Base-by-base conservation (phyloP, 1,139 yeast species). In the Kodamaea sp. region DNA sequence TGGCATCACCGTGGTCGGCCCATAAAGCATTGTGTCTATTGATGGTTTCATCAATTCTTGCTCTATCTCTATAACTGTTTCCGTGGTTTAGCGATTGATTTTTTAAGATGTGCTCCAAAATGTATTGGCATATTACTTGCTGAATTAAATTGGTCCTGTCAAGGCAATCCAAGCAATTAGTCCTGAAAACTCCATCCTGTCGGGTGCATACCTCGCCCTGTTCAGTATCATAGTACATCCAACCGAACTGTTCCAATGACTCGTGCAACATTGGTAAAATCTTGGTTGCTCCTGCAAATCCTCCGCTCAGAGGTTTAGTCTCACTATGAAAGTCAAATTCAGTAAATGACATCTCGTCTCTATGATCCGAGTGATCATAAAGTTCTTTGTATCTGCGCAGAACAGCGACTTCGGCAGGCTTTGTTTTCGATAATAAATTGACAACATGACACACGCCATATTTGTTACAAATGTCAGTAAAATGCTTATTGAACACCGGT, bases 1-100 rank as follows among this genome's bases (percentile, higher is more conserved):
- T 78, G 41, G 94, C 96, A 60, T 94, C 98, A 29, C 98, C 99
- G 57, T 92, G 90, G 59, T 94, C 97, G 0, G 98, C 99, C 98
- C 98, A 94, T 15, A 92, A 63, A 4, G 83, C 70, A 49, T 89
- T 86, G 53, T 90, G 97, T 41, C 76, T 80, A 25, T 62, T 56
- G 55, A 80, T 71, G 28, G 86, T 61, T 14, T 80, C 92, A 7
- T 58, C 67, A 7, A 49, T 36, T 7, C 50, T 48, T 21, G 49
- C 40, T 26, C 61, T 39, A 22, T 56, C 59, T 16, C 61, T 45
- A 21, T 50, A 37, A 10, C 46, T 37, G 24, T 60, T 42, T 9
- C 53, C 53, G 15, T 40, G 36, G 6, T 44, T 28, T 6, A 35
- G 34, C 1, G 50, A 34, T 55, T 73, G 70, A 49, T 78, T 83